Base-by-base conservation (phyloP, 495 filamentous ascomycete genomes). In the Daldinia bambusicola region DNA sequence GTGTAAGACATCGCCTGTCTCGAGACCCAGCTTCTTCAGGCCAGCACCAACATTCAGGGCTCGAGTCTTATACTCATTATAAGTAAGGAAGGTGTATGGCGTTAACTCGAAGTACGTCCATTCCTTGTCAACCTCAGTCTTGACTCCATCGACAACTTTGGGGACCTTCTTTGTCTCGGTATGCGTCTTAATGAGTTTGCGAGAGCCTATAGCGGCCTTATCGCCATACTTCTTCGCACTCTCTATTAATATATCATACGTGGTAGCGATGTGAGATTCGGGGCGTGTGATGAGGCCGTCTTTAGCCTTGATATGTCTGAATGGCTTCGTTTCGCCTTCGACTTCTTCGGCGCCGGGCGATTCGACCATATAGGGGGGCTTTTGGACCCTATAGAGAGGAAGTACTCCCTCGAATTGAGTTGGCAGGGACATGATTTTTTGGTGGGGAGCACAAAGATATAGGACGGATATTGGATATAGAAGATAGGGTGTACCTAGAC, bases 21-120 rank as follows among this genome's bases (percentile, higher is more conserved):
- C 58, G 66, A 91, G 67, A 30, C 89, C 89, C 14, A 90, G 77
- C 70, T 87, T 86, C 62, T 84, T 80, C 67, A 87, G 70, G n/a
- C 85, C 89, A 14, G 84, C 80, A 18, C 88, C 89, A 16, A 89
- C 75, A 64, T 85, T 80, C 16, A 86, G 66, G 9, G 81, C 82
- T 45, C 81, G 74, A 43, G 78, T 80, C 76, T 87, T 87, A 74
- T 89, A 89, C 76, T 91, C 87, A 50, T 77, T 78, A 78, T 88
- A 91, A 43, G 85, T 89, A 68, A 85, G 69, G 78, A 85, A 91
- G 10, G 78, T 74, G 80, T 88, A 91, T 13, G 80, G 78, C 56
- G 84, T 85, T 38, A 91, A 80, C 81, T 91, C 89, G 69, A 87
- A 91, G 77, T 86, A 90, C 4, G 83, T 85, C 89, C 89, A 91